Evolutionary conservation across 169 alveolate species (phyloP).

Genomic region (Neospora caninum): DNA sequence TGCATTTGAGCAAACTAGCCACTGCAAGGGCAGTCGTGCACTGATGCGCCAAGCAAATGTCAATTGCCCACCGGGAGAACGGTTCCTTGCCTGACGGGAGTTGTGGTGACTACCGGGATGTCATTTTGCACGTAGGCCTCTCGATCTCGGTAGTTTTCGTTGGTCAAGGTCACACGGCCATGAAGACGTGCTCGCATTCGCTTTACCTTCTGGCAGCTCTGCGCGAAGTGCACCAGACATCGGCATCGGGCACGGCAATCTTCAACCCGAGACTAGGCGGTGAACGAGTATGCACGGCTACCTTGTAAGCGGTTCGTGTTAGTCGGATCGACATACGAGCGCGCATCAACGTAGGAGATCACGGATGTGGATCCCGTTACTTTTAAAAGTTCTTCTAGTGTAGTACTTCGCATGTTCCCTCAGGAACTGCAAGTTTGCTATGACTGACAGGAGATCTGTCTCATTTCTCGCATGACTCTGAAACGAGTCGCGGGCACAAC

Average conservation of each 20-base stretch:
- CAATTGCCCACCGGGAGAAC: too few relatives aligned
- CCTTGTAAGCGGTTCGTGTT: neutral
- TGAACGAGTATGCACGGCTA: neutral
- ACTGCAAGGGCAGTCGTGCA: too few relatives aligned
- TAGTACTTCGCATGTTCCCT: neutral
- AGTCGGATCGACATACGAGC: neutral
- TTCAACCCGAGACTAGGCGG: neutral
- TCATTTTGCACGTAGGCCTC: too few relatives aligned
- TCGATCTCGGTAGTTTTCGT: too few relatives aligned
- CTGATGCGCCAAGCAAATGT: too few relatives aligned
- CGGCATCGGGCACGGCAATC: neutral
- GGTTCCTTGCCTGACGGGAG: too few relatives aligned
- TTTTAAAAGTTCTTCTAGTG: neutral
- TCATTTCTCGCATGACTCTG: neutral
- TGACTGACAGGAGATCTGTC: neutral
- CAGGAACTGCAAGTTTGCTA: neutral
- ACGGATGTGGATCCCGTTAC: neutral
- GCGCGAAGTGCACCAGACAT: too few relatives aligned
- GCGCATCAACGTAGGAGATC: neutral
- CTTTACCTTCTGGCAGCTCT: too few relatives aligned
- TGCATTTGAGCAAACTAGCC: too few relatives aligned
- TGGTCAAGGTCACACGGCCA: too few relatives aligned
- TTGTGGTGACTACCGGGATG: too few relatives aligned
- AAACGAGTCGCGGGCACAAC: conserved; percentile 11
- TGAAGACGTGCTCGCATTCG: too few relatives aligned